Conservation (phyloP, 1,284 basidiomycete genomes). For the Melampsora abietis-canadensis region DNA sequence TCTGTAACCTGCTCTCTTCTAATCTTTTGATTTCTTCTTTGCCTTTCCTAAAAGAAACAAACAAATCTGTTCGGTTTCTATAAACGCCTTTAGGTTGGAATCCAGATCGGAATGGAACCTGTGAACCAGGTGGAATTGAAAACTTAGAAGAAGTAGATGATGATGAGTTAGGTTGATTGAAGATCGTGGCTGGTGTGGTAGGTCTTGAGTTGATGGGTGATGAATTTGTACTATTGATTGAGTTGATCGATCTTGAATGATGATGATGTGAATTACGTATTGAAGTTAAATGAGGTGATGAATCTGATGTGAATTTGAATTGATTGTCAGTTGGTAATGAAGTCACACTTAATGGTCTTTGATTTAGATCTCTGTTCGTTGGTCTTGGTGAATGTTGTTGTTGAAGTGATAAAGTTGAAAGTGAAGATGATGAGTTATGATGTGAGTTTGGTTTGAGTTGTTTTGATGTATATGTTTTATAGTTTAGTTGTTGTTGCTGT, state of each 20-base stretch:
- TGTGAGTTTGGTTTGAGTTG: not conserved
- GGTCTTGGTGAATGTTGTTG: not conserved
- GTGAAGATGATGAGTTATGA: not conserved
- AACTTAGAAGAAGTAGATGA: slow-evolving; percentile 52
- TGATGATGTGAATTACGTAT: not conserved
- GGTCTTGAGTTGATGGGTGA: slow-evolving; percentile 15
- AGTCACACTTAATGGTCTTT: not conserved
- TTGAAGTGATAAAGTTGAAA: not conserved
- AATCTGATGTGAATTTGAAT: not conserved
- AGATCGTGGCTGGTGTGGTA: not conserved
- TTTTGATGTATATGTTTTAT: slow-evolving; percentile 1
- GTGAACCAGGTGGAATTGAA: not conserved
- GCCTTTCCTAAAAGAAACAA: slow-evolving; percentile 60
- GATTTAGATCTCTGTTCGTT: not conserved
- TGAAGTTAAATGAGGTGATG: not conserved
- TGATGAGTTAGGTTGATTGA: slow-evolving; percentile 45
- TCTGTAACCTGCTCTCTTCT: slow-evolving; percentile 29
- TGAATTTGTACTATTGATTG: slow-evolving; percentile 10
- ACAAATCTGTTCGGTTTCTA: slow-evolving; percentile 71
- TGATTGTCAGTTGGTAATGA: not conserved
- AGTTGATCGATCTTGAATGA: too few relatives aligned
- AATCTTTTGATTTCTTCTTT: slow-evolving; percentile 32
- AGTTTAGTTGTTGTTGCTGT: too few relatives aligned
- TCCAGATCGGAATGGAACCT: slow-evolving; percentile 69
- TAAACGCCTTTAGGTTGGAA: slow-evolving; percentile 76